Conservation (phyloP, 2,329 filamentous ascomycete species). For the Lomentospora prolificans region DNA sequence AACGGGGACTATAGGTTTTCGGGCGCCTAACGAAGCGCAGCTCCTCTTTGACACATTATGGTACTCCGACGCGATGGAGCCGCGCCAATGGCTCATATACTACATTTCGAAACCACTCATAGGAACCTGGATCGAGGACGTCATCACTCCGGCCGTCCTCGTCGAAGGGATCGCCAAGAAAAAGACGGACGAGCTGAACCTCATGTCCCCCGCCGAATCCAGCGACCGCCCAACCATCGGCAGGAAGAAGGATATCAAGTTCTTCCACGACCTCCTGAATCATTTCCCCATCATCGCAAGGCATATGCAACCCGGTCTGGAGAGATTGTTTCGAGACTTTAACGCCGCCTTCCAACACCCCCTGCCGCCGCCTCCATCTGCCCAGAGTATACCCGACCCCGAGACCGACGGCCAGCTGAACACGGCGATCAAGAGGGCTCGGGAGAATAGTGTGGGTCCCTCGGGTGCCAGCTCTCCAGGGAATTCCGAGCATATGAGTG, state of each 20-base stretch:
- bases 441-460: conserved; percentile 37
- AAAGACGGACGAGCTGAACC: conserved; percentile 21
- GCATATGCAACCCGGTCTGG: conserved; percentile 89
- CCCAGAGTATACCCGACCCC: conserved; percentile 48
- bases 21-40: conserved; percentile 79
- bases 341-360: conserved; percentile 76
- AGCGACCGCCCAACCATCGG: conserved; percentile 38
- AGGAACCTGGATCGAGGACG: conserved; percentile 69
- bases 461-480: conserved; percentile 15
- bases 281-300: conserved; percentile 92
- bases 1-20: conserved; percentile 58
- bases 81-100: conserved; percentile 91
- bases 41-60: conserved; percentile 75
- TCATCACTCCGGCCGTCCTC: conserved; percentile 57
- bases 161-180: conserved; percentile 32
- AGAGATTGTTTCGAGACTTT: conserved; percentile 85
- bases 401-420: conserved; percentile 49
- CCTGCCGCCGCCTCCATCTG: conserved; percentile 63
- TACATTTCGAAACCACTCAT: conserved; percentile 86
- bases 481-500: neutral
- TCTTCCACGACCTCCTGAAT: conserved; percentile 79
- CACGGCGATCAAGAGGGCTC: conserved; percentile 43
- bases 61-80: conserved; percentile 81
- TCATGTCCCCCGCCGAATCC: conserved; percentile 21
- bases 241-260: conserved; percentile 82